Conservation (phyloP, 306 rosid species). For the Pyrus communis region DNA sequence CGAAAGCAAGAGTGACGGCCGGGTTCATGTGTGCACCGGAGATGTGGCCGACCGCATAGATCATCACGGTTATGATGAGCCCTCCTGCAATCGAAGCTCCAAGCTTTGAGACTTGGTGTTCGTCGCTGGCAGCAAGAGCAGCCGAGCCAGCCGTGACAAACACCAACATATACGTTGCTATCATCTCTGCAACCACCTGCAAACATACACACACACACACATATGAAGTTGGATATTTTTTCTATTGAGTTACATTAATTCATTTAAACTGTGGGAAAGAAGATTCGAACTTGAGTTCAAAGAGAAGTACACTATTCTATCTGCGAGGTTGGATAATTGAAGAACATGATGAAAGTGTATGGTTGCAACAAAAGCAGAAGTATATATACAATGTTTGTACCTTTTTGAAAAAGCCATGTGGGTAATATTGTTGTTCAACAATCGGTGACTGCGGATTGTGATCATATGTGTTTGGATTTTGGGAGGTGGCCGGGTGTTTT, state of each 20-base stretch:
- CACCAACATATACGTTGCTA: slow-evolving; percentile 68
- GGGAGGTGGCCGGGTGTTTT: neutral
- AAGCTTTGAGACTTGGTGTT: slow-evolving; percentile 41
- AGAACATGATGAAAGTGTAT: neutral
- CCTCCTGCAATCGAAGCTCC: slow-evolving; percentile 78
- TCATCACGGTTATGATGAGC: slow-evolving; percentile 62
- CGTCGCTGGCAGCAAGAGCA: slow-evolving; percentile 43
- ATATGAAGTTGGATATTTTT: too few species aligned
- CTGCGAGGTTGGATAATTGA: neutral
- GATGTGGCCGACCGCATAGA: slow-evolving; percentile 77
- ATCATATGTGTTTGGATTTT: neutral
- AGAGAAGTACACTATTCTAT: neutral
- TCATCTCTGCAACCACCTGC: slow-evolving; percentile 69
- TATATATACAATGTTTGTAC: slow-evolving; percentile 9
- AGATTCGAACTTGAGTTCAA: too few species aligned
- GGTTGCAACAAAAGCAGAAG: neutral
- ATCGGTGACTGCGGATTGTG: neutral
- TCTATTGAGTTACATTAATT: neutral
- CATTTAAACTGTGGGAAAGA: too few species aligned
- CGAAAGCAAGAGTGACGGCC: slow-evolving; percentile 72
- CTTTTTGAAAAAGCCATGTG: slow-evolving; percentile 44
- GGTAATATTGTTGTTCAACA: slow-evolving; percentile 25
- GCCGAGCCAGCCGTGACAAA: slow-evolving; percentile 72
- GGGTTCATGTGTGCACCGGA: slow-evolving; percentile 93
- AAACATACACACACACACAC: too few species aligned